Evolutionary conservation across 805 yeast genomes (phyloP).

Genomic region (Candida endomychidarum): DNA sequence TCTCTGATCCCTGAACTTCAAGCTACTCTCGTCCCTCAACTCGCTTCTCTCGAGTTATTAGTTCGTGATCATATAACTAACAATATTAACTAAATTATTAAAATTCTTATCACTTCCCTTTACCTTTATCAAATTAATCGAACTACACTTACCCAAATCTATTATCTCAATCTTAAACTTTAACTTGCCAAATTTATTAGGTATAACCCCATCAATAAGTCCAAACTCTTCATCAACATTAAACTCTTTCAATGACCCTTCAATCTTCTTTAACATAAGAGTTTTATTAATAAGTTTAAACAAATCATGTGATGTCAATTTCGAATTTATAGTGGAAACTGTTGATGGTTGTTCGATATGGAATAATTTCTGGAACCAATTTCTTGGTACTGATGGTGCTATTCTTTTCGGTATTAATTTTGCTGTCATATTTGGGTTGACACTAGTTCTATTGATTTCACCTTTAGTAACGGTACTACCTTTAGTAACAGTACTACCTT

Average conservation of each 20-base stretch:
- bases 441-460: neutral
- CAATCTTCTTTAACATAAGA: conserved; percentile 46
- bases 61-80: conserved; percentile 45
- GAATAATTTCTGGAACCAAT: conserved; percentile 43
- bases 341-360: conserved; percentile 22
- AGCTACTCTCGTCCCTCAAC: no score
- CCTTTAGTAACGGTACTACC: neutral
- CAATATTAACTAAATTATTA: conserved; percentile 41
- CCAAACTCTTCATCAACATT: conserved; percentile 45
- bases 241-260: conserved; percentile 47
- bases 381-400: conserved; percentile 42
- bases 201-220: conserved; percentile 45
- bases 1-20: no score
- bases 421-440: neutral
- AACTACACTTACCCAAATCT: conserved; percentile 36
- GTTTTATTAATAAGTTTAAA: conserved; percentile 39
- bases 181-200: conserved; percentile 47
- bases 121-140: conserved; percentile 41
- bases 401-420: conserved; percentile 4
- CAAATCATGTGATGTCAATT: conserved; percentile 29
- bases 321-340: conserved; percentile 34
- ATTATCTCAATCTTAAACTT: conserved; percentile 46
- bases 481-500: neutral
- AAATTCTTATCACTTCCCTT: conserved; percentile 50
- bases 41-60: no score